Evolutionary conservation across 2,329 filamentous ascomycete species (phyloP), one percentile per base, ranked within the genome.

Genomic region (Fusarium musae): DNA sequence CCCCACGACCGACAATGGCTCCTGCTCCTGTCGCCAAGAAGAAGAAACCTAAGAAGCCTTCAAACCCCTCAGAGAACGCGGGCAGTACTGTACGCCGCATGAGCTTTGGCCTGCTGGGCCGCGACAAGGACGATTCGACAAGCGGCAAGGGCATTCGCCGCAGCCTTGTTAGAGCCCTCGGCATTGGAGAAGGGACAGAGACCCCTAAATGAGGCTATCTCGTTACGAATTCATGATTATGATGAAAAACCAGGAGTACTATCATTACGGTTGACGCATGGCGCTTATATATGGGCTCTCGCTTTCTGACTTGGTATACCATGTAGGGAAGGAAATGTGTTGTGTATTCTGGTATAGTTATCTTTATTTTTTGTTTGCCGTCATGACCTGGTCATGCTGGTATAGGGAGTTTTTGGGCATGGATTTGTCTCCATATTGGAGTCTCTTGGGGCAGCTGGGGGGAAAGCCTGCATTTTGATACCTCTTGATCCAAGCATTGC

Each of bases 1-100:
- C 96, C 9, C 94, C 23, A 78, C 87, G 52, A 75, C 85, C 50
- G 85, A 88, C 78, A 80, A 86, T 70, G 84, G 63, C 83, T 77
- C 68, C 81, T 74, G 40, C 74, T 16, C 78, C 83, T 8, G 82
- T 80, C 6, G 78, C 81, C 16, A 82, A 82, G 43, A 85, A 82
- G 74, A 85, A 81, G 79, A 85, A 82, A 59, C 62, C 60, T 72
- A 79, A 80, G 77, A 76, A 75, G 36, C 62, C 74, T 3, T 57
- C 70, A 4, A 62, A 67, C 7, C 64, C 73, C 7, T 36, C 65
- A 34, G 80, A 80, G 23, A 78, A 75, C 11, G 47, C 70, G 23
- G 72, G 77, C 59, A 83, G 78, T 37, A 76, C 79, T 6, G 74
- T 79, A 26, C 82, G 86, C 32, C 83, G 86, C 49, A 80, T 87